Evolutionary conservation across 345 rosid genomes (phyloP).

Genomic region (Clarkia xantiana): DNA sequence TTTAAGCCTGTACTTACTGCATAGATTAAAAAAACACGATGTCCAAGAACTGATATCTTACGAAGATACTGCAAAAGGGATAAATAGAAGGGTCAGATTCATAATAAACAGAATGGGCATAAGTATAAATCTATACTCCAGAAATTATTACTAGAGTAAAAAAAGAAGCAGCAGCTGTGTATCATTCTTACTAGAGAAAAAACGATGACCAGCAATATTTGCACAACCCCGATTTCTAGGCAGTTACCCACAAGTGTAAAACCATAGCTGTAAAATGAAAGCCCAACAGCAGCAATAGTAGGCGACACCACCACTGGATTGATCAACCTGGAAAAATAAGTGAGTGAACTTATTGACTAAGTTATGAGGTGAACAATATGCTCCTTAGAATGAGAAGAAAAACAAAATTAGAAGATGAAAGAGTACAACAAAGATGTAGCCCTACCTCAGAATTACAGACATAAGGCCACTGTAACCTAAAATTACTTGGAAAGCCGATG

Average conservation of each 20-base stretch:
- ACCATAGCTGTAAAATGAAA: slow-evolving; percentile 88
- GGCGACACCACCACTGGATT: slow-evolving; percentile 99
- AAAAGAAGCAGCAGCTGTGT: not conserved
- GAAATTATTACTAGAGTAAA: slow-evolving; percentile 2
- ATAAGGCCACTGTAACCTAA: slow-evolving; percentile 89
- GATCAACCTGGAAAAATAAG: slow-evolving; percentile 45
- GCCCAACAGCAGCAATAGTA: slow-evolving; percentile 95
- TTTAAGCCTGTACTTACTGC: slow-evolving; percentile 35
- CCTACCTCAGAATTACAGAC: slow-evolving; percentile 55
- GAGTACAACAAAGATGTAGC: not conserved
- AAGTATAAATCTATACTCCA: not conserved
- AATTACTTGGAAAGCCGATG: slow-evolving; percentile 73
- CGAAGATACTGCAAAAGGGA: slow-evolving; percentile 71
- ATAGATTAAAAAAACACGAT: slow-evolving; percentile 82
- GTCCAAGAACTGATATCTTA: slow-evolving; percentile 79
- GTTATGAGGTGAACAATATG: not conserved
- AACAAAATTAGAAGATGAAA: not conserved
- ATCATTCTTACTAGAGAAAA: slow-evolving; percentile 80
- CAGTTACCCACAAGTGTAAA: slow-evolving; percentile 85
- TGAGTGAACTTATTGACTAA: not conserved
- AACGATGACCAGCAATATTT: slow-evolving; percentile 64
- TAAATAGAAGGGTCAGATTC: not conserved
- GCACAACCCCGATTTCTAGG: slow-evolving; percentile 75
- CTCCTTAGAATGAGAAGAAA: not conserved
- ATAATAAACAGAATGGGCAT: not conserved